A percentile compares a stretch with the other conserved stretches of the same genome.
Conservation (phyloP, 2,329 filamentous ascomycete genomes). For the Aspergillus sp. region DNA sequence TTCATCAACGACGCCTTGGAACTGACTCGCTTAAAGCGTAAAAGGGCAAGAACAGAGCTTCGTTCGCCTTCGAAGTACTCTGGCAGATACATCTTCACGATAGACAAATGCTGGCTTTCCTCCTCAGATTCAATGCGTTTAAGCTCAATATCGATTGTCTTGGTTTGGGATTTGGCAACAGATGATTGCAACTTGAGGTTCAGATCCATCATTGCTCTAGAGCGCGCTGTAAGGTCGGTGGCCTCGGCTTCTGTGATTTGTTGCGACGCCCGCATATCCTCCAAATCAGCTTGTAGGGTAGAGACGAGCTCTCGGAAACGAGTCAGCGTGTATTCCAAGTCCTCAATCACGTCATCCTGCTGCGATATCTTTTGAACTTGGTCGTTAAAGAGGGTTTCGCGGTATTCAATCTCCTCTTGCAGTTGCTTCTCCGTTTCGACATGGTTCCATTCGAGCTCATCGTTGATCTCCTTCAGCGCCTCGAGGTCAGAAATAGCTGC, state of each 20-base stretch:
- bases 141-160: conserved; percentile 89
- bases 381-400: conserved; percentile 80
- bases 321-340: conserved; percentile 85
- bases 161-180: conserved; percentile 86
- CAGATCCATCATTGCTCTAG: conserved; percentile 92
- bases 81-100: conserved; percentile 85
- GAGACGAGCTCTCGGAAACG: conserved; percentile 87
- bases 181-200: conserved; percentile 92
- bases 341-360: conserved; percentile 77
- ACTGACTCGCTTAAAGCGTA: conserved; percentile 81
- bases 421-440: conserved; percentile 91
- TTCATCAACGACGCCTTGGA: conserved; percentile 85
- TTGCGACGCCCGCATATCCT: conserved; percentile 89
- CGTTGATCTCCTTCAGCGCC: conserved; percentile 84
- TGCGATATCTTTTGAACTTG: conserved; percentile 70
- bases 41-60: conserved; percentile 82
- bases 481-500: conserved; percentile 84
- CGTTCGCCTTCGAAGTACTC: conserved; percentile 77
- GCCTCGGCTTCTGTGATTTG: conserved; percentile 91
- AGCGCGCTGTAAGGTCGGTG: conserved; percentile 82
- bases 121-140: conserved; percentile 85
- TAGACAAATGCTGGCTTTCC: conserved; percentile 81
- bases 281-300: conserved; percentile 79
- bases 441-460: conserved; percentile 92
- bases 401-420: conserved; percentile 88